These are phyloP conservation scores for Lactarius vividus DNA, from an alignment of 768 basidiomycete species.

Conservation along the genomic window DNA sequence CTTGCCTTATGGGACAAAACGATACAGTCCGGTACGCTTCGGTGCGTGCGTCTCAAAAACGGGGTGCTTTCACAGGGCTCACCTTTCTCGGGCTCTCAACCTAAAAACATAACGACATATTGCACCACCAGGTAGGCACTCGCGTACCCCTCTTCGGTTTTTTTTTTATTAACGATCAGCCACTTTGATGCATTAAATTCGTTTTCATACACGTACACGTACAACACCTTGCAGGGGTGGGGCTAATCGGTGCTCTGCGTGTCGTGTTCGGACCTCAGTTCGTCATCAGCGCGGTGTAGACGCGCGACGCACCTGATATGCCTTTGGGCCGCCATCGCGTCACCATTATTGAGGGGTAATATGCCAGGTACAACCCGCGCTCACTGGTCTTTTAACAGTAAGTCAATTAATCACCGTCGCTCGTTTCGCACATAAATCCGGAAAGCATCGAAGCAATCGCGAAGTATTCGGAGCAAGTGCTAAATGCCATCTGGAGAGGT, in stretches of 20 bases:
- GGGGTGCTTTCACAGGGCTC: background rate
- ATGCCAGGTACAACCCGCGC: background rate
- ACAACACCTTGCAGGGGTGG: background rate
- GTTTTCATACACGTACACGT: background rate
- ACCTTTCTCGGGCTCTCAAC: background rate
- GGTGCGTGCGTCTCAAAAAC: background rate
- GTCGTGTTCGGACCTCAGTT: background rate
- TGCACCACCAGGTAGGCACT: background rate
- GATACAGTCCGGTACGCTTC: background rate
- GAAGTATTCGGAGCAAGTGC: background rate
- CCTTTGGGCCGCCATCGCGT: background rate
- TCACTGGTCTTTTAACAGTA: too few relatives aligned
- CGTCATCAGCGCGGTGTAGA: background rate
- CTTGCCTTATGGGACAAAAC: too few relatives aligned
- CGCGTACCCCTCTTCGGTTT: background rate
- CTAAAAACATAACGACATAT: background rate
- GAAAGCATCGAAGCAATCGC: background rate
- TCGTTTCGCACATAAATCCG: background rate
- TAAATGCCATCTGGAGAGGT: background rate
- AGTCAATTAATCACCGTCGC: background rate
- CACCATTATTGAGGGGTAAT: background rate
- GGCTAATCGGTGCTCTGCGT: background rate
- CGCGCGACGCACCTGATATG: background rate
- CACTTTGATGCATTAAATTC: background rate
- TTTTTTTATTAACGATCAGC: slow-evolving; percentile 1